These are phyloP conservation scores for Coniochaeta ligniaria DNA, from an alignment of 2,329 filamentous ascomycete species.

Conservation along the genomic window DNA sequence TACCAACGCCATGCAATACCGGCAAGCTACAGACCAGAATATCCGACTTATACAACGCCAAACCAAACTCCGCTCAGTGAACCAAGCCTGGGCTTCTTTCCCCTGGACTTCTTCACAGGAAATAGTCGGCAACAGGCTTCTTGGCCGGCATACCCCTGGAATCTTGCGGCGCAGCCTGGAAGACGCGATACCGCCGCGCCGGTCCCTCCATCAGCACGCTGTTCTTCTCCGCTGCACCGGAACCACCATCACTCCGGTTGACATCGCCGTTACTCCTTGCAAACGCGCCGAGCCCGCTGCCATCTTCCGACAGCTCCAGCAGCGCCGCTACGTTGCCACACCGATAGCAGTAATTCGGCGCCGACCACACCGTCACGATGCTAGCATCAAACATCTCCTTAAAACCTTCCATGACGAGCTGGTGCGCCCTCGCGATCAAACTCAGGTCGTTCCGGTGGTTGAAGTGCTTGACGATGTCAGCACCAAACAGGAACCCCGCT, in stretches of 20 bases:
- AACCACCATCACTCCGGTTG: slow-evolving; percentile 44
- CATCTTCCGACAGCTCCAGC: slow-evolving; percentile 84
- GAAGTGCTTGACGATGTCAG: slow-evolving; percentile 92
- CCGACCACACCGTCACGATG: slow-evolving; percentile 98
- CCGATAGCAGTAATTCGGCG: slow-evolving; percentile 93
- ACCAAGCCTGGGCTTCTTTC: neutral
- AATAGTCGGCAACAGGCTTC: slow-evolving; percentile 97
- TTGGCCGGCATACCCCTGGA: slow-evolving; percentile 97
- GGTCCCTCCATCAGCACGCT: slow-evolving; percentile 55
- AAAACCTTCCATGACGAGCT: slow-evolving; percentile 98
- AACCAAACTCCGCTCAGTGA: neutral
- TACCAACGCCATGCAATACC: neutral
- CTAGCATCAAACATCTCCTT: slow-evolving; percentile 98
- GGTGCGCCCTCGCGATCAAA: slow-evolving; percentile 88
- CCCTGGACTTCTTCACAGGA: slow-evolving; percentile 46
- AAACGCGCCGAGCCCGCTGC: slow-evolving; percentile 64
- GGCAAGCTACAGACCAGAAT: neutral
- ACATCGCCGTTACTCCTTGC: slow-evolving; percentile 66
- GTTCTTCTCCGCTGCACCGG: slow-evolving; percentile 40
- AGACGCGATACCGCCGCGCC: slow-evolving; percentile 85
- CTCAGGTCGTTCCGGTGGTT: slow-evolving; percentile 91
- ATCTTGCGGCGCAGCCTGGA: slow-evolving; percentile 94
- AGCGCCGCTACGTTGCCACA: slow-evolving; percentile 96
- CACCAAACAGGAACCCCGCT: slow-evolving; percentile 90
- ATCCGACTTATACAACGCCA: neutral